Evolutionary conservation across 2,329 filamentous ascomycete species (phyloP), one percentile per base, ranked within the genome.

Genomic region (Mollisiaceae sp.): DNA sequence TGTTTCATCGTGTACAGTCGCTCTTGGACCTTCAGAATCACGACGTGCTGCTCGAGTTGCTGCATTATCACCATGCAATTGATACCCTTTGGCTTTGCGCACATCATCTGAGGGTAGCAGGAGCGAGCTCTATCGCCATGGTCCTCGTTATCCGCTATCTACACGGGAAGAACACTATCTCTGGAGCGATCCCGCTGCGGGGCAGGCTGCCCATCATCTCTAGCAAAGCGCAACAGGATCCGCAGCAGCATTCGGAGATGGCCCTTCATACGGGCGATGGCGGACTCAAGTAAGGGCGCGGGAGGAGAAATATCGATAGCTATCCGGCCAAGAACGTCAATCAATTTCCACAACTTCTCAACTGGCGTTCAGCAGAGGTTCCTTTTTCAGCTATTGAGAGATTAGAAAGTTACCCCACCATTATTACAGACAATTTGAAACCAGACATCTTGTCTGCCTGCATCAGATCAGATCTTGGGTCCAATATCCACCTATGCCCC

Each of bases 11-110:
- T 54, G 50, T 9, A 18, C 9, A n/a, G 14, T 11, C 4, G 50
- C 22, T 32, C 50, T 54, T 54, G 22, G 50, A 35, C 50, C 50
- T 27, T 35, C 22, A 35, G 5, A 35, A 18, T 47, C 22, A 27
- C n/a, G 15, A 50, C 6, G 45, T 54, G 24, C 22, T 54, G 50
- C 50, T 54, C 50, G 50, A 35, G 50, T 54, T 54, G 50, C 22
- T 35, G 50, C 50, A 54, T 27, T 5, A 8, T 27, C 22, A 32
- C 22, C 8, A 15, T 27, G 50, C 50, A 54, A 27, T 32, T 54
- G 14, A 27, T 32, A 32, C 15, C 22, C 50, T 15, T 32, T 15
- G 12, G 38, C 12, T 9, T 14, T 41, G 38, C 24, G 24, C 50
- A 27, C 14, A 54, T 32, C 50, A 32, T 54, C 22, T 18, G 24